Evolutionary conservation across 345 rosid species (phyloP).

Genomic region (Bruguiera gymnorhiza): DNA sequence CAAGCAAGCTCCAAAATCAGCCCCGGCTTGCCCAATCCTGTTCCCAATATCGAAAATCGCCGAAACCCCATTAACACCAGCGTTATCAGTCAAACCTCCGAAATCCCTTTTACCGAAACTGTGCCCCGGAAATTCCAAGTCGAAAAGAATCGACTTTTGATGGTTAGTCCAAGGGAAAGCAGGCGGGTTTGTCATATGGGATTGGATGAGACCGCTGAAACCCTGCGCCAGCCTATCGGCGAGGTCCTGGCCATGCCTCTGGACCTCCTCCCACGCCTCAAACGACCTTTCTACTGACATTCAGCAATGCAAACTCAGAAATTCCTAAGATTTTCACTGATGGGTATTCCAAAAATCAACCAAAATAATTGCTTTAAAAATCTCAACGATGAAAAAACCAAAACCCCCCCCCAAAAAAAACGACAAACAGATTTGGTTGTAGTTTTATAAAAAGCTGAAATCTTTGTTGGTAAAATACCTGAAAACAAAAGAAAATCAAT

Average conservation of each 20-base stretch:
- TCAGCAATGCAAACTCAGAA: constrained; percentile 1
- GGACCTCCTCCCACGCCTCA: constrained; percentile 98
- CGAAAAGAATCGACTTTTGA: constrained; percentile 55
- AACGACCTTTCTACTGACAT: constrained; percentile 91
- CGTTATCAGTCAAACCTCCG: constrained; percentile 36
- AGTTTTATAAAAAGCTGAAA: too few species aligned
- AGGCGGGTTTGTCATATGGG: constrained; percentile 59
- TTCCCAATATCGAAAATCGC: constrained; percentile 73
- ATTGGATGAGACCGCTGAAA: constrained; percentile 72
- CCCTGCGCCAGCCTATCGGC: constrained; percentile 91
- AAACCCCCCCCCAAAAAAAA: not conserved
- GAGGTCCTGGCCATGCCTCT: constrained; percentile 85
- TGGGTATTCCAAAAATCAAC: constrained; percentile 12
- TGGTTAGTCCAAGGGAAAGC: constrained; percentile 68
- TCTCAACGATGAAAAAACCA: not conserved
- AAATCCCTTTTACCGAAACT: constrained; percentile 44
- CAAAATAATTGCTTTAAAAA: not conserved
- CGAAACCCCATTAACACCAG: constrained; percentile 56
- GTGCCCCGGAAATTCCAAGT: constrained; percentile 60
- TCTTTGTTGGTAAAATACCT: not conserved
- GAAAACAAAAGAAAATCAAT: not conserved
- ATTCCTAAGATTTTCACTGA: constrained; percentile 4
- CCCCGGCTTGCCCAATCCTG: constrained; percentile 82
- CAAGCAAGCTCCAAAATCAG: constrained; percentile 74
- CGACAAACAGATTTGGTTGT: too few species aligned